These are phyloP conservation scores for Wickerhamiella pararugosa DNA, from an alignment of 1,139 yeast species.

Conservation along the genomic window DNA sequence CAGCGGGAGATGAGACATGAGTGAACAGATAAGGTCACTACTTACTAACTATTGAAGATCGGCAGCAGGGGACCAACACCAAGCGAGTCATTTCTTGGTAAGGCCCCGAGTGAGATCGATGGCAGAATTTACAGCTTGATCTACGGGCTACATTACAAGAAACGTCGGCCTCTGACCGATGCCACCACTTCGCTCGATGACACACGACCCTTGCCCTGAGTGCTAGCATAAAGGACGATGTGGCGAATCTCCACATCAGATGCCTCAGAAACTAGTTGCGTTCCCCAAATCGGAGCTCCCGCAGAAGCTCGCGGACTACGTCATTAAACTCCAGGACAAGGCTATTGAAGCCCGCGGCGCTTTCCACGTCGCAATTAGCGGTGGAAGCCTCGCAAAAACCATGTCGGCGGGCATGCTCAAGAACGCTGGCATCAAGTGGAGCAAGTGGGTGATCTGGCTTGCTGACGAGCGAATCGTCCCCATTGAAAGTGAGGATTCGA, in stretches of 20 bases:
- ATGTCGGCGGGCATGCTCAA: conserved; percentile 56
- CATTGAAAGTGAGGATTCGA: conserved; percentile 49
- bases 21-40: background rate
- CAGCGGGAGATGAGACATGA: background rate
- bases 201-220: too few species aligned
- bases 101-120: too few species aligned
- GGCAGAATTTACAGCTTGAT: too few species aligned
- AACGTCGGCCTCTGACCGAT: too few species aligned
- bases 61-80: background rate
- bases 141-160: too few species aligned
- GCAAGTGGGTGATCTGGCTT: conserved; percentile 52
- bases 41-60: background rate
- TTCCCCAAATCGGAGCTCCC: conserved; percentile 53
- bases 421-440: conserved; percentile 43
- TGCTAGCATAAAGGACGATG: too few species aligned
- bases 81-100: too few species aligned
- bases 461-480: conserved; percentile 65
- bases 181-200: too few species aligned
- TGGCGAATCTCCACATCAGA: background rate
- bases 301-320: conserved; percentile 82
- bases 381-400: conserved; percentile 76
- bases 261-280: conserved; percentile 5
- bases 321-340: conserved; percentile 64
- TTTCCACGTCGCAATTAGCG: conserved; percentile 73
- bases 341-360: conserved; percentile 28